Evolutionary conservation across 495 filamentous ascomycete species (phyloP).

Genomic region (Geopyxis carbonaria): DNA sequence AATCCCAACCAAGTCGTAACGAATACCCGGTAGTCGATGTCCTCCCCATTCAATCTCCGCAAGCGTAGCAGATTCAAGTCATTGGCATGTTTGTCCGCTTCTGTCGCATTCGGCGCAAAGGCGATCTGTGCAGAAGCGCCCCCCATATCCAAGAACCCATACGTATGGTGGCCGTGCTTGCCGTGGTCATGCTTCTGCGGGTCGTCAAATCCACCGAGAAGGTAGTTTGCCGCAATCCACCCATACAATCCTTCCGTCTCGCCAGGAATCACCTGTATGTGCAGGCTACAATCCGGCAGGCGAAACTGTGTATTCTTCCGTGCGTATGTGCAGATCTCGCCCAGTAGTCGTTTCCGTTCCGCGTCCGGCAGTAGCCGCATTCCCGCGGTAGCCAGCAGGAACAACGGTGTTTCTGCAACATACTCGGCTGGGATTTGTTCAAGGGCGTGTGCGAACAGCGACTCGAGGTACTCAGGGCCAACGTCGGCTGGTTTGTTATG

Average conservation of each 20-base stretch:
- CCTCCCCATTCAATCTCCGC: constrained; percentile 57
- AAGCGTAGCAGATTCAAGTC: constrained; percentile 75
- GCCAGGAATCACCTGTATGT: constrained; percentile 92
- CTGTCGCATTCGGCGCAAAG: constrained; percentile 86
- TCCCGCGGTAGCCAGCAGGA: constrained; percentile 90
- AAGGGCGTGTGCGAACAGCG: constrained; percentile 67
- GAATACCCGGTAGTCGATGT: constrained; percentile 73
- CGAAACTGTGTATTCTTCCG: constrained; percentile 62
- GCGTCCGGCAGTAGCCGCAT: constrained; percentile 71
- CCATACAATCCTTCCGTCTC: constrained; percentile 94
- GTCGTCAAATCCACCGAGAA: constrained; percentile 83
- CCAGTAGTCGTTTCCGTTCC: constrained; percentile 52
- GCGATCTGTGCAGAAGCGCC: constrained; percentile 95
- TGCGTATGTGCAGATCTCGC: constrained; percentile 70
- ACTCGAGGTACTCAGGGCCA: constrained; percentile 61
- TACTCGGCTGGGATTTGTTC: constrained; percentile 63
- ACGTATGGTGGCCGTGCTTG: constrained; percentile 72
- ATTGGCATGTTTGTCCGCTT: constrained; percentile 74
- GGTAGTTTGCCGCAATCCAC: constrained; percentile 98
- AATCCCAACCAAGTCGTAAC: constrained; percentile 95
- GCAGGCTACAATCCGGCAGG: constrained; percentile 73
- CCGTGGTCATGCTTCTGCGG: constrained; percentile 56
- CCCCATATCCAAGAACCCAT: constrained; percentile 97
- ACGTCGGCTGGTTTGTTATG: constrained; percentile 57
- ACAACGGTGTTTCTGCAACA: constrained; percentile 72